Percentiles rank a stretch among this genome's conserved stretches.
Evolutionary conservation across 108 stramenopile genomes (phyloP).

Genomic region (Nitzschia putrida): DNA sequence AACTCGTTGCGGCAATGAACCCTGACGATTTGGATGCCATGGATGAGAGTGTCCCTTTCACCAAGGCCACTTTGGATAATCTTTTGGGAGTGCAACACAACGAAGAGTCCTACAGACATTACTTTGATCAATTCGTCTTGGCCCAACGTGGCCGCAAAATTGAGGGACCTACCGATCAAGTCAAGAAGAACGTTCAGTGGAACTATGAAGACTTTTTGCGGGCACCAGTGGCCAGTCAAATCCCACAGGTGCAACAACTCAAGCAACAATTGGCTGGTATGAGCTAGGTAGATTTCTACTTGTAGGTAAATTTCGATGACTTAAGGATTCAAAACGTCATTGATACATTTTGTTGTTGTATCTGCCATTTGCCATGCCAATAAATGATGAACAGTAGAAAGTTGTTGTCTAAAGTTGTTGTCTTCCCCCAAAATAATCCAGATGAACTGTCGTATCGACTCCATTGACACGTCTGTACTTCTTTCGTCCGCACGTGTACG

Average conservation of each 20-base stretch:
- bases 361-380: too few species aligned
- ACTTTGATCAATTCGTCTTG: conserved; percentile 41
- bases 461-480: too few species aligned
- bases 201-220: conserved; percentile 38
- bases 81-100: conserved; percentile 42
- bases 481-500: too few species aligned
- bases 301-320: too few species aligned
- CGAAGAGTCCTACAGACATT: conserved; percentile 39
- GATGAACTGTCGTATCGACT: too few species aligned
- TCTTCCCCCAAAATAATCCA: too few species aligned
- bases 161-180: conserved; percentile 25
- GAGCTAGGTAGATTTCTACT: not conserved
- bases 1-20: conserved; percentile 47
- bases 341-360: too few species aligned
- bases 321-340: too few species aligned
- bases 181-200: conserved; percentile 30
- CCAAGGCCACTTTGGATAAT: conserved; percentile 48
- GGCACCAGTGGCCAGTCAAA: conserved; percentile 32
- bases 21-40: conserved; percentile 61
- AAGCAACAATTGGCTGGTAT: conserved; percentile 27
- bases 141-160: conserved; percentile 31
- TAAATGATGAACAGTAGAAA: too few species aligned
- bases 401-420: too few species aligned
- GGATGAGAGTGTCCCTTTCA: conserved; percentile 56
- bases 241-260: conserved; percentile 35